These are phyloP conservation scores for Warburgia ugandensis DNA, from an alignment of 164 flowering plant genomes.

Conservation along the genomic window DNA sequence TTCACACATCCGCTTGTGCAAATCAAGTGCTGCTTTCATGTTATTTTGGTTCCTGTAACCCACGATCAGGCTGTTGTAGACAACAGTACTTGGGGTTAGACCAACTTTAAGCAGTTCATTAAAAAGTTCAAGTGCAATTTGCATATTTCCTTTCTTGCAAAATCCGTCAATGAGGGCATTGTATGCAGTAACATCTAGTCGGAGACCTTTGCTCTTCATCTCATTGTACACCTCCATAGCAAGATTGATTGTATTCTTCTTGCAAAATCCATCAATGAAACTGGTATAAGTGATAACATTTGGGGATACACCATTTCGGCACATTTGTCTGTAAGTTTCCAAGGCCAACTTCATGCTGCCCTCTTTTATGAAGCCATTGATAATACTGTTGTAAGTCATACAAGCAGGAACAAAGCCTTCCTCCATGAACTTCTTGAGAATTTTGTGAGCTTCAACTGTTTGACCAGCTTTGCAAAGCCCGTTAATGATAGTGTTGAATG, in stretches of 20 bases:
- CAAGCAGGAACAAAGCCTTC: conserved; percentile 43
- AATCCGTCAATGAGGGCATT: conserved; percentile 60
- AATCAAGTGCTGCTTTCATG: conserved; percentile 45
- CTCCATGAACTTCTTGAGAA: conserved; percentile 33
- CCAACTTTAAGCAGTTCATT: conserved; percentile 53
- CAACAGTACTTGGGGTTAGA: conserved; percentile 37
- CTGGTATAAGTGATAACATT: conserved; percentile 54
- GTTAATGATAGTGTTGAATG: conserved; percentile 44
- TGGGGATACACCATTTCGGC: conserved; percentile 44
- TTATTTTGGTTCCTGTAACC: conserved; percentile 52
- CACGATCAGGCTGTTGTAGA: conserved; percentile 60
- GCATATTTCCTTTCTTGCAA: conserved; percentile 59
- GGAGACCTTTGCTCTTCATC: conserved; percentile 45
- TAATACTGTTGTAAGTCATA: conserved; percentile 60
- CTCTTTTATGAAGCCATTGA: conserved; percentile 60
- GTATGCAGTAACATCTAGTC: conserved; percentile 46
- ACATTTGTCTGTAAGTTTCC: conserved; percentile 45
- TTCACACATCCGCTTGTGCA: conserved; percentile 46
- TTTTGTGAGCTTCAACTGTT: conserved; percentile 35
- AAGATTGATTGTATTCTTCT: conserved; percentile 37
- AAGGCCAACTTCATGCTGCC: conserved; percentile 31
- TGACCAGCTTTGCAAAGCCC: conserved; percentile 64
- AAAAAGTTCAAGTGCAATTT: conserved; percentile 43
- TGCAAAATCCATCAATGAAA: conserved; percentile 57
- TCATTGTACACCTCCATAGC: conserved; percentile 50